phyloP scores from a whole-genome alignment of 495 filamentous ascomycete species.

The Penicillium mononematosum region DNA sequence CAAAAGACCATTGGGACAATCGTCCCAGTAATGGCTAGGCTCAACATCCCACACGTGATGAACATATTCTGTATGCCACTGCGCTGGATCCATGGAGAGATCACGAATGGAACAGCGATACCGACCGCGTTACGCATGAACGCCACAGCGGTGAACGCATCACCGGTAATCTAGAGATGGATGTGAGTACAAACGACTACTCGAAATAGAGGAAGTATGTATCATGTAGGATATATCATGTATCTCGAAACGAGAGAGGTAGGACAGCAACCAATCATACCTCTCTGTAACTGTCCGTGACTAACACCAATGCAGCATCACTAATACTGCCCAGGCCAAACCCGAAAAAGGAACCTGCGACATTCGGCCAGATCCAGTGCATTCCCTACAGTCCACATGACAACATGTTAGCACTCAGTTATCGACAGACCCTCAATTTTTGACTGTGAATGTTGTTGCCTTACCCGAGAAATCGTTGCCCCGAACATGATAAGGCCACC shows the following conservation, averaged over 20 bases:
- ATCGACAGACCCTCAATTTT: background rate
- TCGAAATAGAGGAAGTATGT: too few relatives aligned
- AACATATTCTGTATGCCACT: conserved; percentile 37
- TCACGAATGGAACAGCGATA: conserved; percentile 38
- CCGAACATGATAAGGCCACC: conserved; percentile 42
- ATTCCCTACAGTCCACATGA: conserved; percentile 25
- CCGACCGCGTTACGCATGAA: conserved; percentile 37
- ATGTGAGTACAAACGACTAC: background rate
- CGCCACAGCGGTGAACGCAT: conserved; percentile 36
- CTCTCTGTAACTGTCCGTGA: conserved; percentile 38
- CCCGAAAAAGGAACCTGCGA: conserved; percentile 35
- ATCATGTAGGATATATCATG: background rate
- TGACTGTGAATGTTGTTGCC: conserved; percentile 1
- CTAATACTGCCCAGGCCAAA: conserved; percentile 38
- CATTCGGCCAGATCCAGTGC: conserved; percentile 37
- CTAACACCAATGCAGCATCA: conserved; percentile 34
- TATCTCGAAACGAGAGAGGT: background rate
- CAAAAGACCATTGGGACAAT: conserved; percentile 31
- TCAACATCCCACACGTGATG: conserved; percentile 32
- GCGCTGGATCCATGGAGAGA: conserved; percentile 32
- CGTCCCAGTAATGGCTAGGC: conserved; percentile 22
- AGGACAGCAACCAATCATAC: conserved; percentile 15
- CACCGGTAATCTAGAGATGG: conserved; percentile 31
- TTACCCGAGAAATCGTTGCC: conserved; percentile 28
- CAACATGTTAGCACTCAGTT: background rate